A percentile compares a stretch with the other conserved stretches of the same genome.
Evolutionary conservation across 768 basidiomycete species (phyloP).

Genomic region (Suillus decipiens): DNA sequence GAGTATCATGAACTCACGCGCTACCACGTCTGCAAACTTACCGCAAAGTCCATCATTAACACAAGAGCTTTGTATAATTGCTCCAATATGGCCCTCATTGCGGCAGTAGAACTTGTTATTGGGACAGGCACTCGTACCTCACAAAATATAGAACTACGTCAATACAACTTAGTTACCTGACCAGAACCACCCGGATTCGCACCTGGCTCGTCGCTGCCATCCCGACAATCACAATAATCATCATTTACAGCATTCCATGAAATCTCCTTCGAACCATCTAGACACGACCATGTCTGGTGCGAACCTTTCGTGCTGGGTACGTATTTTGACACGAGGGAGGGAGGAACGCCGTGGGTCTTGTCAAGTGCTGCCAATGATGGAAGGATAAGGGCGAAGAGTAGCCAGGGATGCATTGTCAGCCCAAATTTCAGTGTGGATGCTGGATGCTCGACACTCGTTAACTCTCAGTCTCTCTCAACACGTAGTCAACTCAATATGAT

Average conservation of each 20-base stretch:
- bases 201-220: constrained; percentile 98
- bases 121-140: constrained; percentile 85
- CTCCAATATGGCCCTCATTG: constrained; percentile 88
- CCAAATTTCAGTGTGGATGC: not conserved
- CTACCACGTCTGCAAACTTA: constrained; percentile 37
- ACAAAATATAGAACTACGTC: constrained; percentile 12
- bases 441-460: not conserved
- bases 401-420: constrained; percentile 50
- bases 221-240: constrained; percentile 91
- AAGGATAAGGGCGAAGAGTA: constrained; percentile 40
- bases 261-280: constrained; percentile 80
- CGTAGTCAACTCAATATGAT: not conserved
- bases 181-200: constrained; percentile 15
- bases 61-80: constrained; percentile 73
- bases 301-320: constrained; percentile 45
- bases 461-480: not conserved
- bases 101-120: constrained; percentile 78
- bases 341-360: constrained; percentile 60
- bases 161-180: constrained; percentile 13
- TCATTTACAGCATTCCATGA: constrained; percentile 85
- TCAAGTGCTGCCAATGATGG: constrained; percentile 43
- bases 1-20: constrained; percentile 10
- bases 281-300: constrained; percentile 63
- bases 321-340: constrained; percentile 58
- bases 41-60: constrained; percentile 95